Percentiles rank a stretch among this genome's conserved stretches.
These are phyloP conservation scores for Apiotrichum mycotoxinovorans DNA, from an alignment of 1,284 basidiomycete genomes.

Conservation along the genomic window DNA sequence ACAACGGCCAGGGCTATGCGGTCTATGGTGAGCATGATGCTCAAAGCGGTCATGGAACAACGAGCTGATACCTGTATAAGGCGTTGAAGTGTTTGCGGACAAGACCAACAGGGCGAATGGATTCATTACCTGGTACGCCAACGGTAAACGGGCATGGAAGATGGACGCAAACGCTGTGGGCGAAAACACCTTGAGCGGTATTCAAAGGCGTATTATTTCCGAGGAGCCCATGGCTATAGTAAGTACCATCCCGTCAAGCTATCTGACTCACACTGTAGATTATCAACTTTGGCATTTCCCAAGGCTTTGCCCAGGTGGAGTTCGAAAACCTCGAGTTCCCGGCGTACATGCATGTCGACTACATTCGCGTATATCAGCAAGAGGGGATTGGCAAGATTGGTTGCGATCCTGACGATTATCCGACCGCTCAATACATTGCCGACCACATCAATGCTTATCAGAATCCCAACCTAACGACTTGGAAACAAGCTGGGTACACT, in stretches of 20 bases:
- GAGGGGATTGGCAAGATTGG: conserved; percentile 65
- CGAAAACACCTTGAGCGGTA: conserved; percentile 64
- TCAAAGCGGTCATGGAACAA: neutral
- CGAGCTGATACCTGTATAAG: conserved; percentile 10
- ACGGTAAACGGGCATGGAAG: conserved; percentile 68
- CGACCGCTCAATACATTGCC: conserved; percentile 57
- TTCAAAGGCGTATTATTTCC: conserved; percentile 69
- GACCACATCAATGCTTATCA: conserved; percentile 35
- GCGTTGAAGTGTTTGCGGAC: conserved; percentile 67
- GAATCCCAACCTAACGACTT: conserved; percentile 43
- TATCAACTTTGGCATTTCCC: conserved; percentile 63
- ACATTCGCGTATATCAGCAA: conserved; percentile 73
- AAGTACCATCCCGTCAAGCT: neutral
- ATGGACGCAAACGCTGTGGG: conserved; percentile 66
- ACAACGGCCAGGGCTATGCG: neutral
- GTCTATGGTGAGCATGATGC: conserved; percentile 56
- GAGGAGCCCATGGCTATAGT: conserved; percentile 71
- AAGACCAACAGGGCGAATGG: conserved; percentile 54
- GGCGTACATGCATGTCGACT: conserved; percentile 64
- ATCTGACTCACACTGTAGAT: conserved; percentile 57
- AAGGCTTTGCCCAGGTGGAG: conserved; percentile 56
- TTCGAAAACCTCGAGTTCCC: conserved; percentile 66
- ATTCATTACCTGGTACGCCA: conserved; percentile 75
- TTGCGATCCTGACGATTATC: conserved; percentile 74
- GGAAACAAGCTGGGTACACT: conserved; percentile 32